Conservation (phyloP, 2,329 filamentous ascomycete genomes). For the Colletotrichum gloeosporioides region DNA sequence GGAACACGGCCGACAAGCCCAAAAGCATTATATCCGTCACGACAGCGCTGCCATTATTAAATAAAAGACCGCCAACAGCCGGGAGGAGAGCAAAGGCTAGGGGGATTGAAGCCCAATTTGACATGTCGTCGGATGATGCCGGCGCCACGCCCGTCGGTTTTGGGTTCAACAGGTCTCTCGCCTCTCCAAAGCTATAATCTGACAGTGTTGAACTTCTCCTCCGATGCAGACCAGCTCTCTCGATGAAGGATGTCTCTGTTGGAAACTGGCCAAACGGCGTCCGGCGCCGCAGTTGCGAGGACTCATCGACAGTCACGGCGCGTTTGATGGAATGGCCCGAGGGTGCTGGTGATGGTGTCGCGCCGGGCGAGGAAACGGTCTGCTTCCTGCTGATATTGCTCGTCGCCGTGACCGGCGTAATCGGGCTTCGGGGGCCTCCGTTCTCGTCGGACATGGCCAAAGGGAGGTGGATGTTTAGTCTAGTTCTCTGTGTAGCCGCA, state of each 20-base stretch:
- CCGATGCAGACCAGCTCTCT: constrained; percentile 34
- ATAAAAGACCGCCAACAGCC: constrained; percentile 83
- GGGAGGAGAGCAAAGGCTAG: constrained; percentile 85
- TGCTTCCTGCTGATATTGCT: constrained; percentile 20
- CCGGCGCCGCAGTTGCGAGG: constrained; percentile 27
- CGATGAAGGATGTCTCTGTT: constrained; percentile 32
- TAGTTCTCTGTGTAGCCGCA: neutral
- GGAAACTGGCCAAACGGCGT: constrained; percentile 24
- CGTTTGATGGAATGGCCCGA: constrained; percentile 46
- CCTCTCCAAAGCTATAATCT: constrained; percentile 74
- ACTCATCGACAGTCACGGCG: constrained; percentile 44
- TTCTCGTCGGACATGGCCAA: constrained; percentile 20
- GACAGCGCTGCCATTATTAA: constrained; percentile 82
- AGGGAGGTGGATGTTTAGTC: neutral
- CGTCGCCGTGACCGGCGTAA: constrained; percentile 7
- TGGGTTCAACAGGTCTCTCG: constrained; percentile 71
- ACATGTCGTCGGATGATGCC: constrained; percentile 32
- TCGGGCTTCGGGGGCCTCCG: constrained; percentile 8
- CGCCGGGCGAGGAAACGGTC: constrained; percentile 12
- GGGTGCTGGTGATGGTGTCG: constrained; percentile 19
- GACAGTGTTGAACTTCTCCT: constrained; percentile 82
- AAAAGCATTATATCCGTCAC: constrained; percentile 87
- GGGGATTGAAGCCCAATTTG: constrained; percentile 80
- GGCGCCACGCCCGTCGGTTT: constrained; percentile 28
- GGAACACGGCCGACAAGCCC: constrained; percentile 79